These are phyloP conservation scores for Anisogramma anomala DNA, from an alignment of 2,329 filamentous ascomycete genomes.

Conservation along the genomic window DNA sequence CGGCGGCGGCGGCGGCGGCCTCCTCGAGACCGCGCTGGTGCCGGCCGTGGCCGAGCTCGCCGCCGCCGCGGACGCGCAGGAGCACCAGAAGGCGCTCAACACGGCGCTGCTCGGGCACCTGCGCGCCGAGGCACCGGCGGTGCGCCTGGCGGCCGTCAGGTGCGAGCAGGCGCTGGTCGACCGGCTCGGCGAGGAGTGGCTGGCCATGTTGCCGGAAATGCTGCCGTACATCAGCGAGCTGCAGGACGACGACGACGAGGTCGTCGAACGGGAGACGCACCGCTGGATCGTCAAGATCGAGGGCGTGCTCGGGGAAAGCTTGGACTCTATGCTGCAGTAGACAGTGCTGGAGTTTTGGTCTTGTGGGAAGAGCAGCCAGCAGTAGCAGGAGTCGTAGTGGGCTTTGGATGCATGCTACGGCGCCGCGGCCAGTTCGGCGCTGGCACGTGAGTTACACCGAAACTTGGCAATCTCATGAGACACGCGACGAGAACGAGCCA, in stretches of 20 bases:
- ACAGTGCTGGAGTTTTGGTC: too few relatives aligned
- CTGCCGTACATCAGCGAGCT: conserved; percentile 90
- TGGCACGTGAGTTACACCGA: too few relatives aligned
- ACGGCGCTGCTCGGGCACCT: conserved; percentile 64
- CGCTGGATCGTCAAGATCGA: conserved; percentile 88
- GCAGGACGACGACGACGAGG: conserved; percentile 92
- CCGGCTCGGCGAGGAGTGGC: conserved; percentile 82
- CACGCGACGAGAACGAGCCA: too few relatives aligned
- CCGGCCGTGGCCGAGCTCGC: conserved; percentile 72
- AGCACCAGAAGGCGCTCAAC: conserved; percentile 89
- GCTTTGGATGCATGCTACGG: too few relatives aligned
- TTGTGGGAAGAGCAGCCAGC: too few relatives aligned
- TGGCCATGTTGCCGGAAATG: conserved; percentile 86
- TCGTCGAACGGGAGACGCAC: conserved; percentile 79
- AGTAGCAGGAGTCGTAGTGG: too few relatives aligned
- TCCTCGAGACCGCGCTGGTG: conserved; percentile 45
- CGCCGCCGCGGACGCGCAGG: conserved; percentile 66
- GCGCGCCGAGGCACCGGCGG: conserved; percentile 56
- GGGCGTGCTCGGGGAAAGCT: conserved; percentile 73
- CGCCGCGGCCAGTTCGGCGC: too few relatives aligned
- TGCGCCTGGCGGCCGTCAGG: conserved; percentile 71
- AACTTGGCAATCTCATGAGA: too few relatives aligned
- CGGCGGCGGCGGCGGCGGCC: too few relatives aligned
- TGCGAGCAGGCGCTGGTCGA: conserved; percentile 72
- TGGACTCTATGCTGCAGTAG: conserved; percentile 86